Evolutionary conservation across 2,329 filamentous ascomycete genomes (phyloP), one percentile per base, ranked within the genome.

Genomic region (Rhynchosporium secalis): DNA sequence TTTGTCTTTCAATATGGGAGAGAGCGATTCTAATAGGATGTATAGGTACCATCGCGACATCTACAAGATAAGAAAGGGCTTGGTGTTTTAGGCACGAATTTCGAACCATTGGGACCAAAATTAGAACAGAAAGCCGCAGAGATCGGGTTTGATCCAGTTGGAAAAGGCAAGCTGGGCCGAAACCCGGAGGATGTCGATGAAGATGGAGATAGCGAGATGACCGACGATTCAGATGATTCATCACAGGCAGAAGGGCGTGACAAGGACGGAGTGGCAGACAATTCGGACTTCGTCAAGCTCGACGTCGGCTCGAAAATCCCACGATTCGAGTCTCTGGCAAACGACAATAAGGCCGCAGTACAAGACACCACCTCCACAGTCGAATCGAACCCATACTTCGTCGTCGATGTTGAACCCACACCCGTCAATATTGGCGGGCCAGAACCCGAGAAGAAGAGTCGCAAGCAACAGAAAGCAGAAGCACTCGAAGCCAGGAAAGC

Each of bases 381-480:
- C 3, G 65, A 68, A 46, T 26, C 67, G 45, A 71, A 70, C 56
- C 63, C 65, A 41, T 68, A 66, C 52, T 71, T 71, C 13, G 65
- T 70, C 7, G 62, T 71, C 38, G 69, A 71, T 52, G 65, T 68
- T 1, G 60, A 70, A 31, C 68, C 69, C n/a, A 71, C 67, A 43
- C 67, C 71, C 0, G 62, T 69, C 28, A 41, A 45, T 43, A 10
- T 61, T n/a, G 56, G 58, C 31, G 33, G 26, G 5, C 56, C 49
- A 3, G 29, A 38, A 28, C 33, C 38, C 3, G 36, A 48, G 20
- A 68, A 66, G 62, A 59, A 65, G 9, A 63, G 58, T n/a, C 66
- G 64, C 52, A 68, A 69, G 15, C 61, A 62, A 20, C 89, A 52
- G 49, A 54, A 31, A 52, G 56, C 20, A 55, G 55, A 55, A 31